A percentile compares a stretch with the other conserved stretches of the same genome.
Conservation (phyloP, 176 grass and related monocot species). For the Cenchrus fungigraminus region DNA sequence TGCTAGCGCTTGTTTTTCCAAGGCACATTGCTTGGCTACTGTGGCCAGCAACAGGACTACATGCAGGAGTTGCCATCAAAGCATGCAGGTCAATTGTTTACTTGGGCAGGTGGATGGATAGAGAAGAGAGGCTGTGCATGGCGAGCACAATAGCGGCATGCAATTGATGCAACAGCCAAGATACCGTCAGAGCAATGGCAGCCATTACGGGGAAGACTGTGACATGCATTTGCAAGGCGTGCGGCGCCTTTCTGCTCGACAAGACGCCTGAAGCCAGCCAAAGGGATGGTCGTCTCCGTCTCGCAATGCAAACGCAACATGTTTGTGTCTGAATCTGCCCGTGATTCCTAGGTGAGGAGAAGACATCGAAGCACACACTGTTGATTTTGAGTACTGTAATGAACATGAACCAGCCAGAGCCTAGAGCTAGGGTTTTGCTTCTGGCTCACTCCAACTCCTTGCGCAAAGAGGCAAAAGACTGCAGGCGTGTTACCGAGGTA, state of each 20-base stretch:
- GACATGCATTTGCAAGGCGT: slow-evolving; percentile 42
- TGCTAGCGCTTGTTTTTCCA: background rate
- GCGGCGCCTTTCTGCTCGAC: slow-evolving; percentile 30
- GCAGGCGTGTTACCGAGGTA: slow-evolving; percentile 23
- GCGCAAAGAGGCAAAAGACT: slow-evolving; percentile 38
- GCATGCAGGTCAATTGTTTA: background rate
- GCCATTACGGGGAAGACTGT: slow-evolving; percentile 46
- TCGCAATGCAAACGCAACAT: background rate
- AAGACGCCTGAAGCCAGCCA: slow-evolving; percentile 33
- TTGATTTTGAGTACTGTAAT: background rate
- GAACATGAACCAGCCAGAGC: background rate
- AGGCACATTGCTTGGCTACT: background rate
- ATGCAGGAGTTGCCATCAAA: slow-evolving; percentile 18
- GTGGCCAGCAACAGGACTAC: background rate
- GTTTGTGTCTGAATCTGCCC: background rate
- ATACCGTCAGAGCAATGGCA: slow-evolving; percentile 38
- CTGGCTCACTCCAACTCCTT: slow-evolving; percentile 45
- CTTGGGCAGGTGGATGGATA: background rate
- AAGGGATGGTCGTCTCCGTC: background rate
- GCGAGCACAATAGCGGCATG: background rate
- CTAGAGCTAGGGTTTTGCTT: slow-evolving; percentile 28
- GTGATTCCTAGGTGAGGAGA: background rate
- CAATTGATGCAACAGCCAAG: slow-evolving; percentile 44
- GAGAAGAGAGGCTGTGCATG: background rate
- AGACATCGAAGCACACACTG: slow-evolving; percentile 1